Evolutionary conservation across 2,329 filamentous ascomycete species (phyloP).

Genomic region (Metarhizium album): DNA sequence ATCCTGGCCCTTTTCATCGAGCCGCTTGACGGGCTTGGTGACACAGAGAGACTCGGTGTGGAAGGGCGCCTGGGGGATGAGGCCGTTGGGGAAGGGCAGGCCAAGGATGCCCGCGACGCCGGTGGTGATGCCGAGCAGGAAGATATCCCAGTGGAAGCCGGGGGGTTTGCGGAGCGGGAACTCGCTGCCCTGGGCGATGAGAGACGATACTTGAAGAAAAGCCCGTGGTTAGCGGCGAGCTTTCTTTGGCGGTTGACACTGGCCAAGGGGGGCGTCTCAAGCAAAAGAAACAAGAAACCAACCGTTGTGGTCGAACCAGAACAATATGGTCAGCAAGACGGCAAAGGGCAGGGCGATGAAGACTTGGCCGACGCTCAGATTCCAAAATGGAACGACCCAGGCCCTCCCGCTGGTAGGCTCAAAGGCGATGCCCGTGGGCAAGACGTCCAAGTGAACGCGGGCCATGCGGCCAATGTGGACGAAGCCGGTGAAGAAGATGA

Average conservation of each 20-base stretch:
- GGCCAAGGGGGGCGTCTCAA: background rate
- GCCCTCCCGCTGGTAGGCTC: slow-evolving; percentile 60
- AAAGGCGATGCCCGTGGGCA: slow-evolving; percentile 71
- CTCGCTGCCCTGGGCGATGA: slow-evolving; percentile 74
- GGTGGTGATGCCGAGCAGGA: slow-evolving; percentile 69
- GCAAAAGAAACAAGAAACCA: too few relatives aligned
- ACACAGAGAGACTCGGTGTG: slow-evolving; percentile 73
- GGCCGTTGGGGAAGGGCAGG: slow-evolving; percentile 70
- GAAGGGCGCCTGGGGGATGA: slow-evolving; percentile 76
- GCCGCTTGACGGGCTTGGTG: slow-evolving; percentile 41
- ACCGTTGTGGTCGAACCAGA: slow-evolving; percentile 88
- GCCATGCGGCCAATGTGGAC: slow-evolving; percentile 77
- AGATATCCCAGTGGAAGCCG: slow-evolving; percentile 79
- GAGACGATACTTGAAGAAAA: slow-evolving; percentile 52
- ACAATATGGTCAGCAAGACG: slow-evolving; percentile 69
- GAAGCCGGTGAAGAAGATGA: slow-evolving; percentile 84
- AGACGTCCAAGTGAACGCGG: slow-evolving; percentile 53
- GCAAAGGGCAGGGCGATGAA: slow-evolving; percentile 86
- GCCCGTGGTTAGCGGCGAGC: too few relatives aligned
- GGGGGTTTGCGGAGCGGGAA: slow-evolving; percentile 72
- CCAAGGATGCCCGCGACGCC: slow-evolving; percentile 65
- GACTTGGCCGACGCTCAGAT: slow-evolving; percentile 59
- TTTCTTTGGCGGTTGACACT: too few relatives aligned
- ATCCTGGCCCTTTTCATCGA: slow-evolving; percentile 40
- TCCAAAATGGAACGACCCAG: slow-evolving; percentile 79